Base-by-base conservation (phyloP, 306 rosid genomes). In the Ceratonia siliqua region DNA sequence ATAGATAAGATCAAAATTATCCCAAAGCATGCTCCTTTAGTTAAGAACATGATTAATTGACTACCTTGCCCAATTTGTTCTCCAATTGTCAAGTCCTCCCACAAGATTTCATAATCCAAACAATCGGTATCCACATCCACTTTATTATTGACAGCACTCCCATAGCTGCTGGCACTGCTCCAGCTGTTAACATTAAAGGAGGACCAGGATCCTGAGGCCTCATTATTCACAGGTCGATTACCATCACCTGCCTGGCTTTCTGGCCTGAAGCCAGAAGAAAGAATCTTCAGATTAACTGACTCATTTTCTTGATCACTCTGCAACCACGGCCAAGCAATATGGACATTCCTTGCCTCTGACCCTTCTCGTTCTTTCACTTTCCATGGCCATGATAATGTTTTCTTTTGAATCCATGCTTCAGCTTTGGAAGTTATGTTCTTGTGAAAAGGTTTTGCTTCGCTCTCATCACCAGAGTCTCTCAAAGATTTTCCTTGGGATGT, bases 31-130 rank as follows among this genome's bases (percentile, higher is more conserved):
- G 35, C 4, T 54, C 61, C 50, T 52, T 36, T 49, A 43, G 71
- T 64, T 74, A 57, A 59, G 71, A 50, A 75, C 24, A 38, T 54
- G 66, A n/a, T n/a, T n/a, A n/a, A n/a, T n/a, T n/a, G n/a, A 65
- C 49, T 87, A 95, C 99, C 99, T 88, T 95, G 97, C 52, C 99
- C 99, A 74, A 95, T 87, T 79, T 89, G 98, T 75, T 92, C 99
- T 80, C 99, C 92, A 66, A 95, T 87, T 56, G 86, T 86, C 77
- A 95, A 81, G 83, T 95, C 99, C 79, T 95, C 99, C 99, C 99
- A 95, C 85, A 89, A 74, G 79, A 95, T 95, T 89, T 95, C 99
- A 71, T 83, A 92, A 87, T 95, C 99, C 85, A 92, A 81, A 78
- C 93, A 90, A 80, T 95, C 99, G 24, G 83, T 81, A 63, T 95